Evolutionary conservation across 1,284 basidiomycete genomes (phyloP), one percentile per base, ranked within the genome.

Genomic region (Tilletia caries): DNA sequence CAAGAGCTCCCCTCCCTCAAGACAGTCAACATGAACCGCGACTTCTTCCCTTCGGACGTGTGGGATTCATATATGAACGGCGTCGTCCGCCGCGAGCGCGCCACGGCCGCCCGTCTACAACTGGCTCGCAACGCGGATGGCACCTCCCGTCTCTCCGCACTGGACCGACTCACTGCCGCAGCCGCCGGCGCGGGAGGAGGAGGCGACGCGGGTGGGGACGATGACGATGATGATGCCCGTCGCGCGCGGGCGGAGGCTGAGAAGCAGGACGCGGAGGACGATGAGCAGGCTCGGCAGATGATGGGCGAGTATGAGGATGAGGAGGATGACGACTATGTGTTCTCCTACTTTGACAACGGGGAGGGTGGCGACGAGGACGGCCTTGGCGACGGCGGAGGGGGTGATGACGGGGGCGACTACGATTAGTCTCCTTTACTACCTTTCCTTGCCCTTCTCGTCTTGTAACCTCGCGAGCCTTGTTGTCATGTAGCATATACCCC

Each of bases 271-370:
- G 75, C 76, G n/a, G 73, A 74, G 32, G 79, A 79, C 12, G 73
- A 74, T n/a, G 81, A 80, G 41, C 76, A 81, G 18, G 48, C 34
- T 18, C 65, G 58, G 67, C 71, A 69, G 50, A 29, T 43, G 41
- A 68, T 76, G 12, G 78, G 76, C 67, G 74, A 82, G 46, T 80
- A 82, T 68, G 81, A 82, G 68, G 79, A 82, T 68, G 79, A 82
- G 46, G 81, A 77, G 34, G 81, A 82, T 44, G 81, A 82, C 70
- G 81, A 81, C 65, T 82, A 82, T 65, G 79, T 72, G 5, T 75
- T 80, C 43, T 79, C 81, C 68, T 82, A 82, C 79, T 82, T 82
- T 65, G 80, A 82, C 70, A 82, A 82, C 43, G 80, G 80, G 41
- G 80, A 82, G 69, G 80, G 79, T 37, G 79, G 79, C 48, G 80